phyloP scores from a whole-genome alignment of 176 grass and related monocot species.

The Oryza nivara region DNA sequence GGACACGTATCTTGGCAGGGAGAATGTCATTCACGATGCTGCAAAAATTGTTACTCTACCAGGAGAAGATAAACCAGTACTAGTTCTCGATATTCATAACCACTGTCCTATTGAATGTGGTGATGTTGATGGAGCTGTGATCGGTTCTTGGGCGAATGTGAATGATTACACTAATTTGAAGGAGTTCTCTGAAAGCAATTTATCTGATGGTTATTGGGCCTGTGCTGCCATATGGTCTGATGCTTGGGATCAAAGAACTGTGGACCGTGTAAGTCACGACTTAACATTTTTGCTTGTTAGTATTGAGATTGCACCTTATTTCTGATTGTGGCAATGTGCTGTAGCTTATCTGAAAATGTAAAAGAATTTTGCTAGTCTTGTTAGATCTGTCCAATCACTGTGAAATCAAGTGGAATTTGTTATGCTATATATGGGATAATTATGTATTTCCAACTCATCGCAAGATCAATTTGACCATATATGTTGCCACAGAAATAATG shows the following conservation, averaged over 20 bases:
- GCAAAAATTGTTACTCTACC: constrained; percentile 53
- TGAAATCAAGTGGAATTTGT: constrained; percentile 27
- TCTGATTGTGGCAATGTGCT: constrained; percentile 28
- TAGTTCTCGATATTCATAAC: constrained; percentile 54
- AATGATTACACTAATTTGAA: constrained; percentile 46
- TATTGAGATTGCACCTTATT: constrained; percentile 28
- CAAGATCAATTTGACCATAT: neutral
- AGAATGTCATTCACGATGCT: constrained; percentile 52
- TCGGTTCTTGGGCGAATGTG: constrained; percentile 79
- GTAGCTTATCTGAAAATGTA: constrained; percentile 22
- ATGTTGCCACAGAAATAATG: neutral
- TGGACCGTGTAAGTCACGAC: constrained; percentile 83
- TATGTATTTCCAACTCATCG: constrained; percentile 1
- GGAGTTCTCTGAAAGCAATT: constrained; percentile 49
- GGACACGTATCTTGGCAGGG: constrained; percentile 67
- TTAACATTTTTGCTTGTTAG: constrained; percentile 38
- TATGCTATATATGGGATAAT: constrained; percentile 11
- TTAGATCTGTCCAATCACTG: neutral
- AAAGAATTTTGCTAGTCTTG: constrained; percentile 22
- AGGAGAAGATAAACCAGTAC: constrained; percentile 59
- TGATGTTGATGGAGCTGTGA: constrained; percentile 86
- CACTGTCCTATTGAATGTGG: constrained; percentile 62
- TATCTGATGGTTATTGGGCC: constrained; percentile 75
- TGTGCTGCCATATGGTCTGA: constrained; percentile 94
- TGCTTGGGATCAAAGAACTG: constrained; percentile 81